Conservation (phyloP, 257 asterid species). For the Perilla frutescens region DNA sequence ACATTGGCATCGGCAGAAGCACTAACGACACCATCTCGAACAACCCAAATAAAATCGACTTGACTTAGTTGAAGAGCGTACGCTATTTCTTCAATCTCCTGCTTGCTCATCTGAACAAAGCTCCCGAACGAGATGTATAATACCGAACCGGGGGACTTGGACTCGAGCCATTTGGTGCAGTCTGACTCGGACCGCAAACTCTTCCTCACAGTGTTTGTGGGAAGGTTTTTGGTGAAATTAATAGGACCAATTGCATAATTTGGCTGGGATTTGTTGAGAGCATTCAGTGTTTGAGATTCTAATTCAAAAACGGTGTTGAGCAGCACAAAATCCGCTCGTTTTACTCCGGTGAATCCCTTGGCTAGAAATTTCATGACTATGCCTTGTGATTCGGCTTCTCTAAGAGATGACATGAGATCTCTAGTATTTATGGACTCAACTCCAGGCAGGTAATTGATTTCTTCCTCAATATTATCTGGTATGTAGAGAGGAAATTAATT, state of each 20-base stretch:
- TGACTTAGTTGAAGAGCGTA: constrained; percentile 7
- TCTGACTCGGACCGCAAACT: constrained; percentile 10
- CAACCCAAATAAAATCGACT: constrained; percentile 26
- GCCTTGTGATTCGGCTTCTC: too few relatives aligned
- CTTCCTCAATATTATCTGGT: not conserved
- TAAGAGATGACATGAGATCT: constrained; percentile 4
- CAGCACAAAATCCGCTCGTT: constrained; percentile 19
- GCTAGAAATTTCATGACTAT: not conserved
- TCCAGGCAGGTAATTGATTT: constrained; percentile 21
- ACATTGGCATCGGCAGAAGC: constrained; percentile 31
- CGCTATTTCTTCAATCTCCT: not conserved
- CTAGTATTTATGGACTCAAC: not conserved
- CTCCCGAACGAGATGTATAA: constrained; percentile 33
- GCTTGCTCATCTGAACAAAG: not conserved
- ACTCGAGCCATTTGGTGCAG: constrained; percentile 19
- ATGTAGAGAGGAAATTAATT: not conserved
- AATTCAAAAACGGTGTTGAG: constrained; percentile 3
- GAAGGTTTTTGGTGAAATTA: not conserved
- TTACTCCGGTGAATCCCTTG: not conserved
- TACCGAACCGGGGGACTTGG: constrained; percentile 22
- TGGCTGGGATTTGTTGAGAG: not conserved
- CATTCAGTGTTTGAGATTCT: not conserved
- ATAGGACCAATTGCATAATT: not conserved
- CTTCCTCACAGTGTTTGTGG: not conserved
- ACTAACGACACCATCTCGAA: constrained; percentile 44